Evolutionary conservation across 2,329 filamentous ascomycete genomes (phyloP).

Genomic region (Herpomyces periplanetae): DNA sequence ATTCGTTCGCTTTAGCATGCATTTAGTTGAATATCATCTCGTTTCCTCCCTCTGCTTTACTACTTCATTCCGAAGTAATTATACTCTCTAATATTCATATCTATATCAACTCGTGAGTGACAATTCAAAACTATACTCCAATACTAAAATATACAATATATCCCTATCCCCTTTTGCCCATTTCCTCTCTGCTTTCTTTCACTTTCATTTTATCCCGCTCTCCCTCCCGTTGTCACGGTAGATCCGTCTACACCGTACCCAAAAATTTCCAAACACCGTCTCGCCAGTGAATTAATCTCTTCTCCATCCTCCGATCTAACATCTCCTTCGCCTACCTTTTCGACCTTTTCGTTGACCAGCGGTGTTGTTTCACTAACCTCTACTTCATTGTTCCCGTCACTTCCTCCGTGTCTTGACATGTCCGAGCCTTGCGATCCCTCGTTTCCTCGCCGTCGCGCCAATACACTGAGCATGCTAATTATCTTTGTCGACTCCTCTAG

Average conservation of each 20-base stretch:
- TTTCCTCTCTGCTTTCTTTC: slow-evolving; percentile 1
- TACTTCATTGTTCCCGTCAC: too few species aligned
- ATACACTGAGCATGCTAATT: slow-evolving; percentile 66
- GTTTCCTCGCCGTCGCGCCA: too few species aligned
- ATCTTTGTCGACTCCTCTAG: slow-evolving; percentile 72
- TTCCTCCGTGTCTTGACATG: too few species aligned
- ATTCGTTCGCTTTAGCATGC: too few species aligned
- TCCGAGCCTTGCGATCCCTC: too few species aligned
- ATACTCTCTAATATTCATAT: slow-evolving; percentile 3
- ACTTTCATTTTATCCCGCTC: slow-evolving; percentile 1
- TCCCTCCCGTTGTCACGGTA: slow-evolving; percentile 1
- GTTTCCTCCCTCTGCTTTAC: slow-evolving; percentile 6
- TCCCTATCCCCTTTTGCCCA: slow-evolving; percentile 1
- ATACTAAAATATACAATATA: slow-evolving; percentile 1
- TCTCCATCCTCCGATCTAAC: slow-evolving; percentile 76
- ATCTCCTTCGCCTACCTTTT: slow-evolving; percentile 51
- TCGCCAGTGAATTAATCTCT: slow-evolving; percentile 64
- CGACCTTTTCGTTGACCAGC: slow-evolving; percentile 49
- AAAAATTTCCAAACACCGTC: slow-evolving; percentile 52
- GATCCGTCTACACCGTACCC: slow-evolving; percentile 15
- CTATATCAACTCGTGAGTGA: slow-evolving; percentile 4
- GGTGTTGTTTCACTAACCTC: too few species aligned
- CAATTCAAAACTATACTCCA: slow-evolving; percentile 2
- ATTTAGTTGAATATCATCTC: too few species aligned
- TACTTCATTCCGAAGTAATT: slow-evolving; percentile 3